phyloP scores from a whole-genome alignment of 768 basidiomycete genomes.

The Pulveroboletus ravenelii region DNA sequence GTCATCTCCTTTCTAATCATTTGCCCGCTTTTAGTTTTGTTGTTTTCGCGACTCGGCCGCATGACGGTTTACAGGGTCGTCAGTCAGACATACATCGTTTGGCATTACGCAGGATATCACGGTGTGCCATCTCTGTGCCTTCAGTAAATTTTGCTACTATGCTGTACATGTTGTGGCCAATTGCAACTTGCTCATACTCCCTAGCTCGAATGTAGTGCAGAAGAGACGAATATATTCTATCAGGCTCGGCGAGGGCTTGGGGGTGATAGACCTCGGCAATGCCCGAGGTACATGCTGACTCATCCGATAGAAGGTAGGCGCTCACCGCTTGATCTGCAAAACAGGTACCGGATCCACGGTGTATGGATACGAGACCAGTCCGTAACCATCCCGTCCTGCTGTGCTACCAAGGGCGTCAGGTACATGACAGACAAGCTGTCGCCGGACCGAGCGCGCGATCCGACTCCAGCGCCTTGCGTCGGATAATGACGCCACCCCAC shows the following conservation, averaged over 20 bases:
- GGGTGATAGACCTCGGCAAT: not conserved
- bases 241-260: not conserved
- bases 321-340: not conserved
- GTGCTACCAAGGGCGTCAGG: no score
- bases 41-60: slow-evolving; percentile 8
- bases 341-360: no score
- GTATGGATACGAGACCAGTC: no score
- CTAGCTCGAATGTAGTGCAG: slow-evolving; percentile 15
- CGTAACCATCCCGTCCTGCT: no score
- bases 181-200: slow-evolving; percentile 26
- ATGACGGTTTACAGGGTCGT: slow-evolving; percentile 9
- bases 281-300: not conserved
- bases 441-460: no score
- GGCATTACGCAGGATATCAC: slow-evolving; percentile 17
- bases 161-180: slow-evolving; percentile 27
- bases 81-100: slow-evolving; percentile 19
- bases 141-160: slow-evolving; percentile 15
- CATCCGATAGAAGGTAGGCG: not conserved
- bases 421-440: no score
- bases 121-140: slow-evolving; percentile 22
- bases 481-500: no score
- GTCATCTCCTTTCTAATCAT: slow-evolving; percentile 8
- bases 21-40: slow-evolving; percentile 14
- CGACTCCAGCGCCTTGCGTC: no score
- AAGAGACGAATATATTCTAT: slow-evolving; percentile 17